Evolutionary conservation across 2,329 filamentous ascomycete genomes (phyloP), one percentile per base, ranked within the genome.

Genomic region (Monosporascus ibericus): DNA sequence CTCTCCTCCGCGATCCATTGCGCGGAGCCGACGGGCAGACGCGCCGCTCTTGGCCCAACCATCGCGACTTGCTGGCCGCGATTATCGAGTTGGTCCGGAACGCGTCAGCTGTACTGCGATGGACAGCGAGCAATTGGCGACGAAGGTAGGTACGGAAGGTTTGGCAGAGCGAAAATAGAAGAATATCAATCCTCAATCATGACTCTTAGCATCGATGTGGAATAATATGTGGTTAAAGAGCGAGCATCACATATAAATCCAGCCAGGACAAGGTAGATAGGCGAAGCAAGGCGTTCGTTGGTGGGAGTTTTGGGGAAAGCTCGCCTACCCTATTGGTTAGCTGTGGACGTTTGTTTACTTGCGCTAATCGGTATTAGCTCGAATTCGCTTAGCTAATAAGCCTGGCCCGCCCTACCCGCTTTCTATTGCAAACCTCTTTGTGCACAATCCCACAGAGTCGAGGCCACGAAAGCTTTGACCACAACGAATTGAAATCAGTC

Each of bases 1-100:
- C 92, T 83, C 75, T 99, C 94, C 60, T 90, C 85, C 34, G 85
- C 76, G 59, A 96, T 84, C 94, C 94, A 99, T 72, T 86, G 78
- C 63, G 84, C 76, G 55, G 90, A 94, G 69, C 91, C 92, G 61
- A 95, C 85, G 65, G 87, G 80, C 65, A 82, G 70, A 70, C 82
- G 82, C 72, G 81, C 60, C 52, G 58, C 56, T 61, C 62, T 57
- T 53, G 60, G 56, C 56, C 69, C 62, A 55, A 64, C 62, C 72
- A 69, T 69, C 48, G 59, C 53, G 59, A 61, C 47, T 50, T 22
- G 44, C 15, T 24, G 18, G 27, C 46, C 42, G 39, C 37, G 36
- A 40, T 51, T 47, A 46, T 36, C 18, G 48, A 48, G 5, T 18
- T 20, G 18, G 39, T 39, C 18, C 17, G 38, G 50, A 58, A 63